Percentiles rank a stretch among this genome's conserved stretches.
Evolutionary conservation across 2,329 filamentous ascomycete species (phyloP).

Genomic region (Phialophora expanda): DNA sequence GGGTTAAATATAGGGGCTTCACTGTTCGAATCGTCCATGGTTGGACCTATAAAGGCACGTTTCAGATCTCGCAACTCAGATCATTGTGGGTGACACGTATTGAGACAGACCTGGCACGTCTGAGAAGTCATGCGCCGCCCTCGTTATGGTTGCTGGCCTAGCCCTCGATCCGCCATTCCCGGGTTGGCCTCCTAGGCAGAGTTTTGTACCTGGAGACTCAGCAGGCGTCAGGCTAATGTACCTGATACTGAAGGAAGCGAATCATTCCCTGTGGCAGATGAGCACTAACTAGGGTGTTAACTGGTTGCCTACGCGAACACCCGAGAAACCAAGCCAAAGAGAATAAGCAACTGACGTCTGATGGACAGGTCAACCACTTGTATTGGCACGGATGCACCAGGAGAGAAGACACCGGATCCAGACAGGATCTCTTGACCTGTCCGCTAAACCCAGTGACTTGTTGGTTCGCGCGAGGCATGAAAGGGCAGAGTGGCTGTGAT

Average conservation of each 20-base stretch:
- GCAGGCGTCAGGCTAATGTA: constrained; percentile 14
- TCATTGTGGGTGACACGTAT: constrained; percentile 10
- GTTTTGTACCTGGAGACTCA: constrained; percentile 9
- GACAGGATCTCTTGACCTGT: background rate
- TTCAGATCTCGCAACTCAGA: constrained; percentile 12
- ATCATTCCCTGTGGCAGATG: constrained; percentile 5
- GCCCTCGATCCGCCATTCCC: constrained; percentile 2
- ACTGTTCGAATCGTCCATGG: background rate
- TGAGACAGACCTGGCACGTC: background rate
- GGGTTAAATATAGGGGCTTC: constrained; percentile 12
- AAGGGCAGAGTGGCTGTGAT: constrained; percentile 4
- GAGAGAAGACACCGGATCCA: background rate
- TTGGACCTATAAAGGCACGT: background rate
- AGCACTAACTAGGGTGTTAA: constrained; percentile 15
- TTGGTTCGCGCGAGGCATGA: background rate
- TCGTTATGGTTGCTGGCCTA: background rate
- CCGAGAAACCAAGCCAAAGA: constrained; percentile 18
- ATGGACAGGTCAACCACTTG: background rate
- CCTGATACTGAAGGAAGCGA: background rate
- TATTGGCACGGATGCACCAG: background rate
- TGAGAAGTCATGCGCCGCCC: constrained; percentile 1
- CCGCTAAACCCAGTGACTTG: background rate
- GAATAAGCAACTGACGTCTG: constrained; percentile 21
- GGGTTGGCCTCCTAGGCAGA: constrained; percentile 5
- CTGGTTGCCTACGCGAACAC: constrained; percentile 3